Conservation (phyloP, 2,329 filamentous ascomycete genomes). For the Aspergillus sergii region DNA sequence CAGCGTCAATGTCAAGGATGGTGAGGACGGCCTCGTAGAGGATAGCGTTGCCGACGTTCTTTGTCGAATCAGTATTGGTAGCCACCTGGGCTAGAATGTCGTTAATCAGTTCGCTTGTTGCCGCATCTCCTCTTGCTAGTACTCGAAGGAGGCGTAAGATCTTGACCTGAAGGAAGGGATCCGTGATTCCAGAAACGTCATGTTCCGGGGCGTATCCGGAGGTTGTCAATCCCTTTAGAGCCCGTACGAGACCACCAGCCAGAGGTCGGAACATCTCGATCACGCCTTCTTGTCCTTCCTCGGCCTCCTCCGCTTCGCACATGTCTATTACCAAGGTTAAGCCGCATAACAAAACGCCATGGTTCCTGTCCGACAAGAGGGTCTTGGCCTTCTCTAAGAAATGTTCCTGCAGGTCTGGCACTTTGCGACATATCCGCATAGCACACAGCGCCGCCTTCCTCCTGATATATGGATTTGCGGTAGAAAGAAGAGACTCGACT, state of each 20-base stretch:
- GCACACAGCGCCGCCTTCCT: conserved; percentile 97
- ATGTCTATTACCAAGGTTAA: conserved; percentile 87
- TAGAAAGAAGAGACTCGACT: conserved; percentile 88
- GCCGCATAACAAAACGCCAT: conserved; percentile 91
- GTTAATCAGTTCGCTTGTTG: conserved; percentile 96
- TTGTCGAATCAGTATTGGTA: conserved; percentile 95
- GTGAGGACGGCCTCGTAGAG: conserved; percentile 96
- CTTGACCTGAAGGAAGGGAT: conserved; percentile 97
- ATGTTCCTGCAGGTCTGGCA: conserved; percentile 95
- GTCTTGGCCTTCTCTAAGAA: conserved; percentile 92
- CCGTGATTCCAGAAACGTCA: conserved; percentile 96
- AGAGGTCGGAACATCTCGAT: conserved; percentile 89
- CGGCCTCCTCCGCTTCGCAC: conserved; percentile 91
- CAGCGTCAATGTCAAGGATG: conserved; percentile 96
- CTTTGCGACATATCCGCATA: conserved; percentile 98
- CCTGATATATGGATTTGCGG: conserved; percentile 96
- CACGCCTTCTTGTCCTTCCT: conserved; percentile 85
- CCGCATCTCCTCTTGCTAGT: conserved; percentile 79
- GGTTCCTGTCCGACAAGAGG: conserved; percentile 88
- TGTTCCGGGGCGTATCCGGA: conserved; percentile 98
- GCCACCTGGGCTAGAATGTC: conserved; percentile 97
- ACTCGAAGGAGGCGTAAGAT: conserved; percentile 84
- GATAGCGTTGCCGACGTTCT: conserved; percentile 98
- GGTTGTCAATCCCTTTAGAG: conserved; percentile 86
- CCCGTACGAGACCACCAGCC: conserved; percentile 82